These are phyloP conservation scores for Trichosphaerium sp. DNA, from an alignment of 78 protist genomes.

Conservation along the genomic window DNA sequence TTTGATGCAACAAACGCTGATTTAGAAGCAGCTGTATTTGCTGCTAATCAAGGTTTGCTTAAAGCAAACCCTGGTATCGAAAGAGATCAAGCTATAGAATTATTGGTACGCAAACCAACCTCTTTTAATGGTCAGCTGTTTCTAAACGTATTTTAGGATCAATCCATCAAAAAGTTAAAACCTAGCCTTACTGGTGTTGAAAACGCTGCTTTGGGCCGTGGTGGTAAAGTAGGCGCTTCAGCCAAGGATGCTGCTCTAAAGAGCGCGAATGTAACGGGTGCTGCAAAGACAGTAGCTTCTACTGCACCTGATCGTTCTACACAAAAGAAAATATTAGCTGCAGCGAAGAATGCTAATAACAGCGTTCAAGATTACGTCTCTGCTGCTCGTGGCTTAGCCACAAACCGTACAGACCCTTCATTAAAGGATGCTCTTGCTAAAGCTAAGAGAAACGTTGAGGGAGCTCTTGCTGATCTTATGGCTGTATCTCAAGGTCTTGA, in stretches of 20 bases:
- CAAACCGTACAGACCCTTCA: constrained; percentile 40
- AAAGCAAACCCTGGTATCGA: constrained; percentile 30
- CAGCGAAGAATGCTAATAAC: constrained; percentile 38
- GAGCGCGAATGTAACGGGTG: constrained; percentile 38
- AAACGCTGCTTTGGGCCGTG: no score
- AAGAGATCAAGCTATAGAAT: constrained; percentile 6
- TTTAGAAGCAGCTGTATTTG: constrained; percentile 11
- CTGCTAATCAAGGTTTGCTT: constrained; percentile 3
- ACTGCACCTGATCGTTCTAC: constrained; percentile 24
- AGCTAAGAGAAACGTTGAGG: constrained; percentile 31
- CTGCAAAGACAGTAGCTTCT: constrained; percentile 36
- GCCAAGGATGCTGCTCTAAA: constrained; percentile 18
- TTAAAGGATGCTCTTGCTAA: constrained; percentile 17
- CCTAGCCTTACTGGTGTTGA: no score
- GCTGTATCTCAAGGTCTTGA: constrained; percentile 43
- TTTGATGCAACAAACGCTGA: constrained; percentile 41
- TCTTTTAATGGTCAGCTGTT: no score
- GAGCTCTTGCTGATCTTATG: constrained; percentile 21
- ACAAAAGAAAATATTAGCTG: constrained; percentile 34
- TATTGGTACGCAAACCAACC: no score
- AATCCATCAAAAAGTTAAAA: no score
- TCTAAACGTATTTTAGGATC: no score
- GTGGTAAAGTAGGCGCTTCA: constrained; percentile 35
- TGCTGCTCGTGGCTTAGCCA: constrained; percentile 34
- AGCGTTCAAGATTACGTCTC: constrained; percentile 26